These are phyloP conservation scores for Juglanconis oblonga DNA, from an alignment of 2,329 filamentous ascomycete species.

Conservation along the genomic window DNA sequence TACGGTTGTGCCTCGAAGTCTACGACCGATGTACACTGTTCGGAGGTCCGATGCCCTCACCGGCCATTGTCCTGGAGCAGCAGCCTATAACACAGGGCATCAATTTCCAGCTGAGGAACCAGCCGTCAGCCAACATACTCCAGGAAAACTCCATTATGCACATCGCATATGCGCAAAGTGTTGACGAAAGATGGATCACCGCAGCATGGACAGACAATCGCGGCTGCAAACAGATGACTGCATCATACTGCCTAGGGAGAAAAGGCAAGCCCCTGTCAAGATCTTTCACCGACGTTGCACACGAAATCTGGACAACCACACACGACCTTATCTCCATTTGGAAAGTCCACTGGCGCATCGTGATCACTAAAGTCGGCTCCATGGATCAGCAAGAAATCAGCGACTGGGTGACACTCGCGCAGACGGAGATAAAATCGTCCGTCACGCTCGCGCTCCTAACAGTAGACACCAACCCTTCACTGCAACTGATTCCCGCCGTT, in stretches of 20 bases:
- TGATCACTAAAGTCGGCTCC: conserved; percentile 67
- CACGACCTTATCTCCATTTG: conserved; percentile 67
- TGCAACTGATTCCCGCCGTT: conserved; percentile 59
- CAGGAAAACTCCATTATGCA: conserved; percentile 80
- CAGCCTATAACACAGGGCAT: conserved; percentile 67
- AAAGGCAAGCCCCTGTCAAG: conserved; percentile 51
- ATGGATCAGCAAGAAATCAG: conserved; percentile 67
- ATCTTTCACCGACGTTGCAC: conserved; percentile 60
- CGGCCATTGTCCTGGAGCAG: conserved; percentile 71
- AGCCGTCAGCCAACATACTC: conserved; percentile 69
- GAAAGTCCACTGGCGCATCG: conserved; percentile 73
- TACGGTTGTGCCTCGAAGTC: conserved; percentile 66
- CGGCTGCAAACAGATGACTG: conserved; percentile 69
- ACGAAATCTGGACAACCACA: conserved; percentile 77
- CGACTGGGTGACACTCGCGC: conserved; percentile 53
- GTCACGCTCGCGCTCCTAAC: conserved; percentile 59
- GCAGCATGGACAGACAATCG: conserved; percentile 79
- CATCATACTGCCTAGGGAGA: conserved; percentile 69
- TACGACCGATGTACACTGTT: conserved; percentile 71
- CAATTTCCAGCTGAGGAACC: conserved; percentile 68
- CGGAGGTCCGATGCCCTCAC: conserved; percentile 56
- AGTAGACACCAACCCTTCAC: conserved; percentile 62
- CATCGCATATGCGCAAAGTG: conserved; percentile 72
- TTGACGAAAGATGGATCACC: conserved; percentile 74
- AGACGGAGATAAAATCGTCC: conserved; percentile 47